Evolutionary conservation across 2,329 filamentous ascomycete genomes (phyloP).

Genomic region (Coniella lustricola): DNA sequence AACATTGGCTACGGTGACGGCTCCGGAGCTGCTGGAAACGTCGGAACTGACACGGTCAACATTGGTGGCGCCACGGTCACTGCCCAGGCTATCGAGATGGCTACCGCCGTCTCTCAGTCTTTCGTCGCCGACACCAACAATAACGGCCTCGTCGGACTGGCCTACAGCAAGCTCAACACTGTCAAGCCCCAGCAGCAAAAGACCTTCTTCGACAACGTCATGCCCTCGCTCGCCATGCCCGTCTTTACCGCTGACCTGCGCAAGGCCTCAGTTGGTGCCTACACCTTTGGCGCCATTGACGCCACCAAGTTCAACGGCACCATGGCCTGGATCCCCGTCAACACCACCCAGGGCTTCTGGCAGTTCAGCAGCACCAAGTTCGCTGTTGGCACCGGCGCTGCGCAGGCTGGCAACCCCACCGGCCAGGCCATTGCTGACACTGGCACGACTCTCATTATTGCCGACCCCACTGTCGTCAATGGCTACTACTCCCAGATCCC

Average conservation of each 20-base stretch:
- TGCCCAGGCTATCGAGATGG: conserved; percentile 61
- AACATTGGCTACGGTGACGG: conserved; percentile 63
- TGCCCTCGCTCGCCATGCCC: conserved; percentile 51
- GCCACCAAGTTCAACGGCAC: conserved; percentile 52
- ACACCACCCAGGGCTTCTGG: conserved; percentile 62
- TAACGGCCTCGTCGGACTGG: conserved; percentile 65
- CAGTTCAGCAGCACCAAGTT: conserved; percentile 53
- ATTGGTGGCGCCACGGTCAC: conserved; percentile 58
- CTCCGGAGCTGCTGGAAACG: conserved; percentile 54
- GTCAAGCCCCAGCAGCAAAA: conserved; percentile 55
- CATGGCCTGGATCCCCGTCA: conserved; percentile 55
- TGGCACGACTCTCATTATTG: conserved; percentile 58
- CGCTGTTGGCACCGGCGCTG: conserved; percentile 38
- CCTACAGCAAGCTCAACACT: conserved; percentile 58
- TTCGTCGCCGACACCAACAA: conserved; percentile 55
- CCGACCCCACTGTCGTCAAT: conserved; percentile 43
- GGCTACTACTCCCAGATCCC: conserved; percentile 41
- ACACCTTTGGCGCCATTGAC: conserved; percentile 70
- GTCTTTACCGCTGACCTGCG: conserved; percentile 66
- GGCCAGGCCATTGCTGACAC: conserved; percentile 48
- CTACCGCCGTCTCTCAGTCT: conserved; percentile 47
- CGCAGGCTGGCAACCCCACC: conserved; percentile 28
- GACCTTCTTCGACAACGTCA: conserved; percentile 69
- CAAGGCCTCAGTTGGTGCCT: conserved; percentile 52
- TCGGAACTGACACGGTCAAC: conserved; percentile 60